Evolutionary conservation across 2,329 filamentous ascomycete species (phyloP), one percentile per base, ranked within the genome.

Genomic region (Aspergillus arachidicola): DNA sequence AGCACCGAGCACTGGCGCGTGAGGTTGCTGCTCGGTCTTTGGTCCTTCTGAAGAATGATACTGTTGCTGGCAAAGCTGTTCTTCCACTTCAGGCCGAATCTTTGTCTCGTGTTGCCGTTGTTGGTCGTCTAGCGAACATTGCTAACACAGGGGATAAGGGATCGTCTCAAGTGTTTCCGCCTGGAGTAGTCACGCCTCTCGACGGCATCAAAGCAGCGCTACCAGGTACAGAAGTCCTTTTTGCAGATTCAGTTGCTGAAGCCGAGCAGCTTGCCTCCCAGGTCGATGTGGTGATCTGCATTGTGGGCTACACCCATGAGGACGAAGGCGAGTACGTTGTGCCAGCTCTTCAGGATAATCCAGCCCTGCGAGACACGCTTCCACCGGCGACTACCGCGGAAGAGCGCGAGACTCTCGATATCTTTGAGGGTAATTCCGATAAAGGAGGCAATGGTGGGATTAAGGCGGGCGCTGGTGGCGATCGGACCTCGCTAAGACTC

Each of bases 241-340:
- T 50, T 45, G 46, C 60, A 0, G 56, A 51, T 14, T 46, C 56
- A 16, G 21, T 50, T 10, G 43, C 51, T n/a, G 32, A 53, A 26
- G 53, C 60, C 12, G 53, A 43, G 34, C n/a, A 26, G 10, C 16
- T 59, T 23, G 58, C 60, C 30, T 11, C 61, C n/a, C n/a, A 57
- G 30, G 58, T 58, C 14, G 64, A 66, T 26, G 21, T 57, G 23
- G 58, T 64, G 26, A 51, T 66, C 43, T 64, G 61, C n/a, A 36
- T 66, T 16, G 64, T 64, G 11, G 64, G 64, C 34, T 66, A 64
- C 21, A 26, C 38, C 28, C 50, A 48, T n/a, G 53, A 30, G 38
- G 64, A 63, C 10, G 64, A 66, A 51, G 64, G 64, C n/a, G 64
- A 66, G 14, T 66, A 64, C 30, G 58, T 63, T 32, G 53, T 65